Percentiles rank a stretch among this genome's conserved stretches.
Evolutionary conservation across 768 basidiomycete species (phyloP).

Genomic region (Rhizopogon sp.): DNA sequence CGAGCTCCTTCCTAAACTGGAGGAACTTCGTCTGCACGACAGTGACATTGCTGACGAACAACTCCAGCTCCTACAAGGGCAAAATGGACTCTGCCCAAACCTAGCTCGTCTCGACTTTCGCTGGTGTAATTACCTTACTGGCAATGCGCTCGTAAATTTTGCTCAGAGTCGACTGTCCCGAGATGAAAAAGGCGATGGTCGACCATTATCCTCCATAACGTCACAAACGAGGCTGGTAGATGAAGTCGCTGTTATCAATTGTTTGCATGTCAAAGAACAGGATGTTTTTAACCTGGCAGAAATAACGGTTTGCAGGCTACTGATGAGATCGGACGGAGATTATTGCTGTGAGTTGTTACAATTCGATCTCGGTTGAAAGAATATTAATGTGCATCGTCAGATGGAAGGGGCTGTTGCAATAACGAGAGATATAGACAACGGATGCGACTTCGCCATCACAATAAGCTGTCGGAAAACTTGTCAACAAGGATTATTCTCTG

Average conservation of each 20-base stretch:
- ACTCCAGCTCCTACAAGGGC: conserved; percentile 33
- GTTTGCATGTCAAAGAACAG: conserved; percentile 49
- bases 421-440: conserved; percentile 53
- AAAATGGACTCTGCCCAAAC: conserved; percentile 38
- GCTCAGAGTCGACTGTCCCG: conserved; percentile 34
- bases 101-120: conserved; percentile 48
- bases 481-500: conserved; percentile 16
- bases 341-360: conserved; percentile 45
- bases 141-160: conserved; percentile 44
- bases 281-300: conserved; percentile 48
- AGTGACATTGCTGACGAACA: conserved; percentile 49
- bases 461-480: conserved; percentile 9
- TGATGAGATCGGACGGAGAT: conserved; percentile 36
- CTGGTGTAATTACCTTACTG: conserved; percentile 55
- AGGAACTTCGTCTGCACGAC: conserved; percentile 51
- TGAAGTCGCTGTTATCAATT: conserved; percentile 50
- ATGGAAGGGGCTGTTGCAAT: conserved; percentile 43
- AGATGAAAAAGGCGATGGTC: not conserved
- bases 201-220: not conserved
- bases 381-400: conserved; percentile 22
- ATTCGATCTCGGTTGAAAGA: not conserved
- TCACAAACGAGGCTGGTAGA: conserved; percentile 27
- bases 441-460: conserved; percentile 34
- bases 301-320: conserved; percentile 42
- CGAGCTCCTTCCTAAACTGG: conserved; percentile 32